A percentile compares a stretch with the other conserved stretches of the same genome.
These are phyloP conservation scores for Cladosporium sp. DNA, from an alignment of 2,329 filamentous ascomycete genomes.

Conservation along the genomic window DNA sequence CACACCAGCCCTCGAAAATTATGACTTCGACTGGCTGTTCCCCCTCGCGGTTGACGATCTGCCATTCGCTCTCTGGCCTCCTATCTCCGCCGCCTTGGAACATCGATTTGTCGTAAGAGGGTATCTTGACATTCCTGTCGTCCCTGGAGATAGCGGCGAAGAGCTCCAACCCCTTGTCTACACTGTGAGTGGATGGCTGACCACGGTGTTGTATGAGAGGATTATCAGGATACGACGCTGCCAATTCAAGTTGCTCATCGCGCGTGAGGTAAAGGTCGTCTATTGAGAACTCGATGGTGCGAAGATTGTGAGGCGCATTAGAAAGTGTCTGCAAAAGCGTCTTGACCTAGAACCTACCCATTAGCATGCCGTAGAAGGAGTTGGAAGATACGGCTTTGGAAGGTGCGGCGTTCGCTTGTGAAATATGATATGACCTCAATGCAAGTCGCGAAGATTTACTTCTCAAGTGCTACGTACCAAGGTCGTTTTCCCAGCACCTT, in stretches of 20 bases:
- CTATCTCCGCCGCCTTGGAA: slow-evolving; percentile 74
- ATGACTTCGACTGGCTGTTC: slow-evolving; percentile 55
- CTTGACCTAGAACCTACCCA: too few species aligned
- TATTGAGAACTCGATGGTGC: slow-evolving; percentile 71
- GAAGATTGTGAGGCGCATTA: slow-evolving; percentile 51
- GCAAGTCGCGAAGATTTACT: too few species aligned
- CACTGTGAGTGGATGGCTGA: slow-evolving; percentile 79
- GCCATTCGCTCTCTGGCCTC: slow-evolving; percentile 59
- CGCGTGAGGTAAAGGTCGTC: slow-evolving; percentile 87
- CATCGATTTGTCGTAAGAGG: slow-evolving; percentile 78
- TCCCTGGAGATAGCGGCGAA: slow-evolving; percentile 56
- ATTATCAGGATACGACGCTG: slow-evolving; percentile 63
- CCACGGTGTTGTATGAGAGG: slow-evolving; percentile 75
- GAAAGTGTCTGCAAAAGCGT: not conserved
- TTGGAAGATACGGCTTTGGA: too few species aligned
- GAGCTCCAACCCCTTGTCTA: slow-evolving; percentile 58
- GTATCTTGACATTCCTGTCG: slow-evolving; percentile 55
- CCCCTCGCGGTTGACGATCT: slow-evolving; percentile 50
- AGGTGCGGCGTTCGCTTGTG: too few species aligned
- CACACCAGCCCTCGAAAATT: slow-evolving; percentile 86
- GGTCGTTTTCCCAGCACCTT: too few species aligned
- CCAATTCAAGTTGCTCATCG: slow-evolving; percentile 61
- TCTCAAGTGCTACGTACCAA: too few species aligned
- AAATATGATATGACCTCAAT: too few species aligned
- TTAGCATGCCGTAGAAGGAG: too few species aligned